A percentile compares a stretch with the other conserved stretches of the same genome.
Conservation (phyloP, 164 flowering plant species). For the Sedum album region DNA sequence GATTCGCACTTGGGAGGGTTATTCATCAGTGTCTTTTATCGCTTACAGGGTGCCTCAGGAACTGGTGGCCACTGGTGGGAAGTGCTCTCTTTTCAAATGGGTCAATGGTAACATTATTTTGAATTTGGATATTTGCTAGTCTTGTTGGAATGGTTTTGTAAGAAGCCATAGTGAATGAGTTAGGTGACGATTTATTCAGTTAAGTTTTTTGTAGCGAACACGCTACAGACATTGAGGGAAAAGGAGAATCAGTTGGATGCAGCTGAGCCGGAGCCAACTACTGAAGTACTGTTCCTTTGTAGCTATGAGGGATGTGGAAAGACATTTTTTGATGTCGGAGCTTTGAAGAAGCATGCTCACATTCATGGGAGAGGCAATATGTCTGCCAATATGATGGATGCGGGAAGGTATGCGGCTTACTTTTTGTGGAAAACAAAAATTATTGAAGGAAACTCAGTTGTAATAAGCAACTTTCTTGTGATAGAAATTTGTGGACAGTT, state of each 20-base stretch:
- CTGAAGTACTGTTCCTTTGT: slow-evolving; percentile 95
- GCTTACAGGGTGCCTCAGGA: slow-evolving; percentile 88
- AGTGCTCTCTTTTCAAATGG: slow-evolving; percentile 72
- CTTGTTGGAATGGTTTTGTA: neutral
- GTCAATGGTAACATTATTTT: slow-evolving; percentile 48
- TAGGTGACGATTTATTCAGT: neutral
- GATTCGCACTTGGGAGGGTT: no score
- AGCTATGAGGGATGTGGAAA: slow-evolving; percentile 98
- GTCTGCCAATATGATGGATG: slow-evolving; percentile 82
- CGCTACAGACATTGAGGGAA: slow-evolving; percentile 55
- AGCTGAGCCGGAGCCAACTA: slow-evolving; percentile 79
- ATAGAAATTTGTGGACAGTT: slow-evolving; percentile 98
- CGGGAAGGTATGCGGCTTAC: slow-evolving; percentile 79
- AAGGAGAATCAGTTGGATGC: slow-evolving; percentile 54
- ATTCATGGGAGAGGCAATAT: slow-evolving; percentile 93
- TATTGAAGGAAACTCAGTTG: no score
- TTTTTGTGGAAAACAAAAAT: no score
- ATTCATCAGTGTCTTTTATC: neutral
- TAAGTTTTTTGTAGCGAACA: slow-evolving; percentile 35
- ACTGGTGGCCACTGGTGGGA: slow-evolving; percentile 79
- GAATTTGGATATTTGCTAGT: neutral
- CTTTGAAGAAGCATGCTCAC: slow-evolving; percentile 91
- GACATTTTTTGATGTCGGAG: slow-evolving; percentile 91
- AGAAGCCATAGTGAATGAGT: neutral
- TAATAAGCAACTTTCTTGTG: slow-evolving; percentile 12